Percentiles rank a stretch among this genome's conserved stretches.
phyloP scores from a whole-genome alignment of 2,329 filamentous ascomycete genomes.

The Scedosporium boydii region DNA sequence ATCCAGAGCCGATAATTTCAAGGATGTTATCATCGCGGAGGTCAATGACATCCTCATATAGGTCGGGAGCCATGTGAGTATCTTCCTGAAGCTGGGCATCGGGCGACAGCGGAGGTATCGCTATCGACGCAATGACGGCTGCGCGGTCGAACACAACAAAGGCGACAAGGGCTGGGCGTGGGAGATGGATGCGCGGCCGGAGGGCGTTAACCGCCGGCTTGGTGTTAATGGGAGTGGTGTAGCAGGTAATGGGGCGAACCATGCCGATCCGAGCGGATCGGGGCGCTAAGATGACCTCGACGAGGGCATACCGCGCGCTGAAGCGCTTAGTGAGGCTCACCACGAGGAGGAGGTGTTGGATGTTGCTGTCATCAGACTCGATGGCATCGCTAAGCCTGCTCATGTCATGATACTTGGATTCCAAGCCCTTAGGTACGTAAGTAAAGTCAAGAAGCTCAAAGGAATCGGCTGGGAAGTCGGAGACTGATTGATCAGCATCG shows the following conservation, averaged over 20 bases:
- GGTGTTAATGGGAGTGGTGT: conserved; percentile 40
- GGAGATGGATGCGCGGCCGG: conserved; percentile 63
- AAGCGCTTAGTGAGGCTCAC: conserved; percentile 44
- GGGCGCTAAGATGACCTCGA: conserved; percentile 58
- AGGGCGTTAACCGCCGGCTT: conserved; percentile 22
- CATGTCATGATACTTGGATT: conserved; percentile 38
- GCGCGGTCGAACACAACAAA: conserved; percentile 75
- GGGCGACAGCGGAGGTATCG: conserved; percentile 57
- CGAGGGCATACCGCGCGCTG: conserved; percentile 58
- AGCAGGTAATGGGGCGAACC: conserved; percentile 59
- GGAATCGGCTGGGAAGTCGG: conserved; percentile 42
- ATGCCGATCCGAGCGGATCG: conserved; percentile 49
- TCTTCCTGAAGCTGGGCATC: conserved; percentile 67
- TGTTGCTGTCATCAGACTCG: conserved; percentile 36
- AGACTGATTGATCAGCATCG: conserved; percentile 37
- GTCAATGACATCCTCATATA: conserved; percentile 81
- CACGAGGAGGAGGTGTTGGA: conserved; percentile 53
- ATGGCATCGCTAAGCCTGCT: conserved; percentile 42
- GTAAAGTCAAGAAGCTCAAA: conserved; percentile 75
- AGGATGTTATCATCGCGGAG: conserved; percentile 58
- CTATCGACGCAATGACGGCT: conserved; percentile 67
- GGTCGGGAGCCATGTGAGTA: conserved; percentile 50
- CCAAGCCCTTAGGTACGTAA: conserved; percentile 48
- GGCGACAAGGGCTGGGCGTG: conserved; percentile 68
- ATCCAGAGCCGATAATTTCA: conserved; percentile 54